Base-by-base conservation (phyloP, 495 filamentous ascomycete species). In the Melanomma pulvis-pyrius region DNA sequence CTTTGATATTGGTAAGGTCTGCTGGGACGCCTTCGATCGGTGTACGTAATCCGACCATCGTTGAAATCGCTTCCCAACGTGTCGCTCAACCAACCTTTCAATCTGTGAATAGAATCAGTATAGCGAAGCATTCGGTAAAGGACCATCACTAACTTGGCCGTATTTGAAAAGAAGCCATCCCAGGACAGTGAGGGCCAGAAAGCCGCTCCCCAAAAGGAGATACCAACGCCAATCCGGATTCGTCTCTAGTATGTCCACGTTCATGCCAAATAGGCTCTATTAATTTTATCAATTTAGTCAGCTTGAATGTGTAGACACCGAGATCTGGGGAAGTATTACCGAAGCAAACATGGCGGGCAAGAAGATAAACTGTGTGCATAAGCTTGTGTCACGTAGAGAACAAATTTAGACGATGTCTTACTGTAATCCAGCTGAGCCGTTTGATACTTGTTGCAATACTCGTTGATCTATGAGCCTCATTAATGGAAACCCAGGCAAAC, bases 371-470 rank as follows among this genome's bases (percentile, higher is more conserved):
- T 50, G 9, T 8, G 22, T 25, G 34, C 34, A 17, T 48, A 47
- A 47, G 44, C 6, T 47, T 47, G 34, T 8, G 34, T 8, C 34
- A 41, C 34, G 34, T 8, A 8, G 17, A 8, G 34, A 17, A 41
- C 34, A 41, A 41, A 17, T 17, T 8, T 8, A 41, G 44, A n/a
- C 44, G 17, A 47, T 6, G 15, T 22, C 48, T 11, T 50, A 50
- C 21, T 50, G 21, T 50, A 50, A 50, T 50, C 48, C 25, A 50
- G n/a, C 48, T 50, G 19, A 25, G 48, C 48, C 48, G 19, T 19
- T 50, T 50, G 5, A 50, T 28, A n/a, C 21, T 50, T 28, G 48
- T 50, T 25, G 25, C 48, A 25, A 50, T 24, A 28, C 48, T 50
- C 13, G 39, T 44, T 44, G 39, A 44, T 44, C 39, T 44, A n/a